phyloP scores from a whole-genome alignment of 768 basidiomycete genomes.

The Gelatoporia subvermispora region DNA sequence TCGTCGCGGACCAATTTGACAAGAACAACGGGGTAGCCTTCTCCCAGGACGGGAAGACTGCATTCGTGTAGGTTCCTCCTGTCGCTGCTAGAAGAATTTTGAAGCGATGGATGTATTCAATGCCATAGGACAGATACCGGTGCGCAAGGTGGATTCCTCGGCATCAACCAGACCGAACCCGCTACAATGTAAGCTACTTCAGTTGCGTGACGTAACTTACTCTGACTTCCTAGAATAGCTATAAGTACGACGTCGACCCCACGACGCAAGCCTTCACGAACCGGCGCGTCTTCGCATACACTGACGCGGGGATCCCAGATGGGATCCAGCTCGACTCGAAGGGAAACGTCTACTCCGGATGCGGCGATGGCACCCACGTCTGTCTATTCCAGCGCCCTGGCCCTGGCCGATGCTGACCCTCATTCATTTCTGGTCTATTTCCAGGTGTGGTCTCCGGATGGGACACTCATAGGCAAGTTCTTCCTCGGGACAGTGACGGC shows the following conservation, averaged over 20 bases:
- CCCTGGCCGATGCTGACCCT: neutral
- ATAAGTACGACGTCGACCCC: constrained; percentile 63
- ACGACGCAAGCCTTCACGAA: constrained; percentile 49
- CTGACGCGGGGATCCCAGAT: constrained; percentile 62
- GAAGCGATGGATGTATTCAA: too few species aligned
- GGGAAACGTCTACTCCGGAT: constrained; percentile 64
- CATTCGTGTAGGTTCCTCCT: constrained; percentile 51
- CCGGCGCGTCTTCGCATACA: constrained; percentile 62
- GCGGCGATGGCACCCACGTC: constrained; percentile 66
- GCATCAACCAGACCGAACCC: constrained; percentile 54
- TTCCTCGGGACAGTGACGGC: constrained; percentile 38
- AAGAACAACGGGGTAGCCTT: constrained; percentile 74
- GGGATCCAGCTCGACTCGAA: constrained; percentile 59
- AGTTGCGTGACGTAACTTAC: neutral
- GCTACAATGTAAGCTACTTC: constrained; percentile 56
- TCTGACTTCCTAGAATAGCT: constrained; percentile 33
- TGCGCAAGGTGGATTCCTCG: constrained; percentile 38
- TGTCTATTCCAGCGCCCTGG: neutral
- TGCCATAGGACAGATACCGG: constrained; percentile 48
- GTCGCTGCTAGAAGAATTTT: too few species aligned
- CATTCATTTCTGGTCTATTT: neutral
- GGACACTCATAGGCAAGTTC: constrained; percentile 61
- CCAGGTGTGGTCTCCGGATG: constrained; percentile 52
- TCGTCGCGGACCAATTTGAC: constrained; percentile 72
- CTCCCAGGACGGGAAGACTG: constrained; percentile 55